Evolutionary conservation across 371 early-diverging fungal genomes (phyloP).

Genomic region (Rhizopus sp.): DNA sequence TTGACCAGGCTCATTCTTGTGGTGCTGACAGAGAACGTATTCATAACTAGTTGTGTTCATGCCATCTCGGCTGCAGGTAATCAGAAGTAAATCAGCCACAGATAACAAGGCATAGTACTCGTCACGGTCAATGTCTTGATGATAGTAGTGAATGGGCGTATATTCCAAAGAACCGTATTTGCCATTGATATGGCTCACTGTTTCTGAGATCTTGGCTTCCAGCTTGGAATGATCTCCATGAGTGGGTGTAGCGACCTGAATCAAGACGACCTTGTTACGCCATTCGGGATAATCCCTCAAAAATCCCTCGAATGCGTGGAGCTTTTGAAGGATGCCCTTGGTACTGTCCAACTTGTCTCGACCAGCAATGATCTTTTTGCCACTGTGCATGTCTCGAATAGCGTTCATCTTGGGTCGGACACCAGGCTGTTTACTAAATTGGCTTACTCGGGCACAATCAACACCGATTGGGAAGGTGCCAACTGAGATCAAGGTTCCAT

Average conservation of each 20-base stretch:
- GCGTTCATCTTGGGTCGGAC: slow-evolving; percentile 77
- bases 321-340: slow-evolving; percentile 97
- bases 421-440: slow-evolving; percentile 47
- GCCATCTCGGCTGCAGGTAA: slow-evolving; percentile 98
- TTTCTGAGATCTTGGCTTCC: slow-evolving; percentile 87
- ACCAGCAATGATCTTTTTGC: slow-evolving; percentile 95
- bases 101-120: slow-evolving; percentile 96
- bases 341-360: slow-evolving; percentile 98
- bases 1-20: slow-evolving; percentile 77
- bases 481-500: slow-evolving; percentile 77
- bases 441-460: slow-evolving; percentile 72
- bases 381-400: slow-evolving; percentile 84
- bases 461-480: slow-evolving; percentile 99
- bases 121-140: slow-evolving; percentile 92
- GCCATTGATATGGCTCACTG: slow-evolving; percentile 94
- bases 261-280: slow-evolving; percentile 86
- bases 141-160: slow-evolving; percentile 94
- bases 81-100: slow-evolving; percentile 94
- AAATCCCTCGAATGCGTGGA: slow-evolving; percentile 94
- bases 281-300: slow-evolving; percentile 88
- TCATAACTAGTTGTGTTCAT: slow-evolving; percentile 99
- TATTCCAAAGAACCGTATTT: slow-evolving; percentile 93
- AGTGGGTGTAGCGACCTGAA: slow-evolving; percentile 76
- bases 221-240: slow-evolving; percentile 65
- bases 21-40: slow-evolving; percentile 96